Evolutionary conservation across 371 early-diverging fungal species (phyloP).

Genomic region (Lichtheimia hyalospora): DNA sequence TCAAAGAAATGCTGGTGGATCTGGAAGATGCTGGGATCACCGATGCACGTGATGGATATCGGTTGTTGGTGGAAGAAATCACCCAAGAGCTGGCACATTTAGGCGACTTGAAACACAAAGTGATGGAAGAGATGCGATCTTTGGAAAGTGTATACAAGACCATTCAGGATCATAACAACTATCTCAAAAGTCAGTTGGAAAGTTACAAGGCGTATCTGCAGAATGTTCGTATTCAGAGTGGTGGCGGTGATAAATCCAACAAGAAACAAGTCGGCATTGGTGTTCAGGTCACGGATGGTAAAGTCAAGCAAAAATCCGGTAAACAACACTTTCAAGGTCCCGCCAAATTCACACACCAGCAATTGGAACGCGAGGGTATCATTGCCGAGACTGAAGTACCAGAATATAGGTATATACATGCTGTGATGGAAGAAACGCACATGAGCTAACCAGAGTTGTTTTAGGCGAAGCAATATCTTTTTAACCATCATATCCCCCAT

Average conservation of each 20-base stretch:
- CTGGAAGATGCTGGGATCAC: constrained; percentile 72
- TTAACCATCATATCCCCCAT: constrained; percentile 86
- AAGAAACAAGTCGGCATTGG: background rate
- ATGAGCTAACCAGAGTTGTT: background rate
- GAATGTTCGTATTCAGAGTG: constrained; percentile 83
- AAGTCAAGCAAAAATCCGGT: constrained; percentile 31
- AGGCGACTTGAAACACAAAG: constrained; percentile 81
- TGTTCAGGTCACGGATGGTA: constrained; percentile 1
- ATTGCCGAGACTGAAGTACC: constrained; percentile 92
- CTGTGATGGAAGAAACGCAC: no score
- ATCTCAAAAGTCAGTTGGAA: constrained; percentile 82
- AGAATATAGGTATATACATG: background rate
- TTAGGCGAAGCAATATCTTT: constrained; percentile 76
- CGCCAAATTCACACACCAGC: constrained; percentile 78
- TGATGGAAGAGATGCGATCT: constrained; percentile 72
- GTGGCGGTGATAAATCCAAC: constrained; percentile 36
- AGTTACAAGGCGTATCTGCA: constrained; percentile 90
- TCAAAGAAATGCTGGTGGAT: constrained; percentile 86
- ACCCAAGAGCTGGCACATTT: constrained; percentile 81
- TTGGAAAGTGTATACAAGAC: constrained; percentile 86
- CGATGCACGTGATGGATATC: constrained; percentile 68
- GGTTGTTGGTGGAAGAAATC: constrained; percentile 82
- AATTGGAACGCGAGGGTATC: constrained; percentile 87
- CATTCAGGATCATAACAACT: constrained; percentile 91
- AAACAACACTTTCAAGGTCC: constrained; percentile 50